phyloP scores from a whole-genome alignment of 805 yeast genomes.

The Lipomyces yamanashiensis region DNA sequence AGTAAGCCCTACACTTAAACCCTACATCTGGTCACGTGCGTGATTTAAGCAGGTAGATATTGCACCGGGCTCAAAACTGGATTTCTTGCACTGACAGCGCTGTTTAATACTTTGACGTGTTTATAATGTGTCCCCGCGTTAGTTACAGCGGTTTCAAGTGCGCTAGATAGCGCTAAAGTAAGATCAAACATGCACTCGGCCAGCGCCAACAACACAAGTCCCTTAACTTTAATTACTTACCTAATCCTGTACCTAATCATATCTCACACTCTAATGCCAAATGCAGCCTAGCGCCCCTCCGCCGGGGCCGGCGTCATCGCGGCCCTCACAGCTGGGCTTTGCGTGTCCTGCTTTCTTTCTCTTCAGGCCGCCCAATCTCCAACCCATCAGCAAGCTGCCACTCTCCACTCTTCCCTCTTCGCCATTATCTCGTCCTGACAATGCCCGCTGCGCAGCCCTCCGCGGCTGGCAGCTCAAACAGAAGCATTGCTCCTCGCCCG shows the following conservation, averaged over 20 bases:
- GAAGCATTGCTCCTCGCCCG: conserved; percentile 24
- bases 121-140: too few species aligned
- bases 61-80: too few species aligned
- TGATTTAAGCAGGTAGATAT: too few species aligned
- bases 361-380: not conserved
- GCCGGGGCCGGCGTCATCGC: conserved; percentile 21
- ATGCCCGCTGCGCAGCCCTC: conserved; percentile 17
- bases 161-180: too few species aligned
- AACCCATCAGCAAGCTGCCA: not conserved
- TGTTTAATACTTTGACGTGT: too few species aligned
- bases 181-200: too few species aligned
- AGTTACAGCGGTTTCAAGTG: too few species aligned
- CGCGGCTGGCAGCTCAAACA: conserved; percentile 18
- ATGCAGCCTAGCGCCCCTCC: conserved; percentile 13
- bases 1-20: not conserved
- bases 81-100: too few species aligned
- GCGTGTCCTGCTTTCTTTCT: conserved; percentile 8
- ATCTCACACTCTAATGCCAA: not conserved
- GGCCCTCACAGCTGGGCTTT: conserved; percentile 5
- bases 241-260: too few species aligned
- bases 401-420: conserved; percentile 17
- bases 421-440: not conserved
- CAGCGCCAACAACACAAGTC: too few species aligned
- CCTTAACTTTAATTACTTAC: too few species aligned
- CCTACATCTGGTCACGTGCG: too few species aligned